phyloP scores from a whole-genome alignment of 2,329 filamentous ascomycete genomes.

The Blumeriella jaapii region DNA sequence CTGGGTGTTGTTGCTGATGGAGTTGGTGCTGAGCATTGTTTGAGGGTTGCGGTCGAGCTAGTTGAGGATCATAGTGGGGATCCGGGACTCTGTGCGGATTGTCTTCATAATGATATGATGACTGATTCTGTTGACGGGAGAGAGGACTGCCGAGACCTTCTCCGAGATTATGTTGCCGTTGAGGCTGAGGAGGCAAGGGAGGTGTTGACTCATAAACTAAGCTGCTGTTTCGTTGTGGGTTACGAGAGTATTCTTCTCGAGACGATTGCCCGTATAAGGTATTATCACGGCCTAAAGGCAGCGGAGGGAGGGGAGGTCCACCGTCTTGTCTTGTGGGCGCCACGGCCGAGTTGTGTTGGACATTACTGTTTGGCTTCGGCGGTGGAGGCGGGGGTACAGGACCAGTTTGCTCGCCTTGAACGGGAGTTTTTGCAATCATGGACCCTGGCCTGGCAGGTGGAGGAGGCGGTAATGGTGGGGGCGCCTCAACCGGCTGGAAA shows the following conservation, averaged over 20 bases:
- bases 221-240: constrained; percentile 26
- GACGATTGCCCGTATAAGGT: constrained; percentile 17
- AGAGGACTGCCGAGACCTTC: constrained; percentile 24
- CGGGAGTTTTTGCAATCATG: constrained; percentile 27
- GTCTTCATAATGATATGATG: constrained; percentile 18
- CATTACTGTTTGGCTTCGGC: constrained; percentile 21
- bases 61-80: constrained; percentile 11
- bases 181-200: constrained; percentile 25
- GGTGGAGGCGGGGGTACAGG: constrained; percentile 28
- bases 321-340: constrained; percentile 15
- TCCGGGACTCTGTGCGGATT: constrained; percentile 9
- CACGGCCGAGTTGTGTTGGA: constrained; percentile 10
- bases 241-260: constrained; percentile 10
- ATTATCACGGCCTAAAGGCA: constrained; percentile 18
- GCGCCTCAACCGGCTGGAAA: constrained; percentile 31
- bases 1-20: constrained; percentile 12
- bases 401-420: constrained; percentile 21
- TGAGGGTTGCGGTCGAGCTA: constrained; percentile 14
- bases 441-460: constrained; percentile 53
- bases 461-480: constrained; percentile 60
- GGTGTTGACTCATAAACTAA: constrained; percentile 23
- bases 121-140: constrained; percentile 17
- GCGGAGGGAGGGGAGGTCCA: constrained; percentile 27
- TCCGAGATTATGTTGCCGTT: constrained; percentile 13
- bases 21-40: constrained; percentile 15